These are phyloP conservation scores for Globisporangium cederbergense DNA, from an alignment of 352 stramenopile species.

Conservation along the genomic window DNA sequence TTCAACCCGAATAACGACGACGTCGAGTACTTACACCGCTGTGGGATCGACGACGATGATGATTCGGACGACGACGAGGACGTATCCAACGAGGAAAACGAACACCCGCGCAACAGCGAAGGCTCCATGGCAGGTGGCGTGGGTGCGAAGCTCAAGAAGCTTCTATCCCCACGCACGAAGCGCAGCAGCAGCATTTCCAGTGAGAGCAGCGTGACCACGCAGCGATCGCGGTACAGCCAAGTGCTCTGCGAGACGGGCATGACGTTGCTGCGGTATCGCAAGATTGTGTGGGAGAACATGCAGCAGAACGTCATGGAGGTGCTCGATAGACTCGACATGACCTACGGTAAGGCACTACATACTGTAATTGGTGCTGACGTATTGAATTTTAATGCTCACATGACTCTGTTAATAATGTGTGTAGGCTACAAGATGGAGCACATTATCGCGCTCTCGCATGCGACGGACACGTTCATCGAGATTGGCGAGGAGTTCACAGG, in stretches of 20 bases:
- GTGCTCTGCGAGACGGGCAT: constrained; percentile 78
- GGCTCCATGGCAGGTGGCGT: constrained; percentile 12
- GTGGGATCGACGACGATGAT: constrained; percentile 76
- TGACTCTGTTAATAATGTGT: background rate
- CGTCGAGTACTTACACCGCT: constrained; percentile 70
- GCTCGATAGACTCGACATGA: constrained; percentile 66
- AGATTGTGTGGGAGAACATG: constrained; percentile 87
- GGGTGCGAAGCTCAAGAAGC: constrained; percentile 18
- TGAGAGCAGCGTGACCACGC: constrained; percentile 16
- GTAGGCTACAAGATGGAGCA: constrained; percentile 87
- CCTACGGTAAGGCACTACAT: constrained; percentile 42
- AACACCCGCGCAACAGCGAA: constrained; percentile 12
- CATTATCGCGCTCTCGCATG: constrained; percentile 76
- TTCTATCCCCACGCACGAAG: constrained; percentile 27
- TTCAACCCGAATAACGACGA: constrained; percentile 81
- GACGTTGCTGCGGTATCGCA: constrained; percentile 72
- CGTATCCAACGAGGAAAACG: constrained; percentile 32
- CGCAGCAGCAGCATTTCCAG: constrained; percentile 32
- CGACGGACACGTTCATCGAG: constrained; percentile 71
- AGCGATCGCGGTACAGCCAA: constrained; percentile 53
- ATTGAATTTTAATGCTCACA: background rate
- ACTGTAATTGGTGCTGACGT: background rate
- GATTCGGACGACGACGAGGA: constrained; percentile 70
- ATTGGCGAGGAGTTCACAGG: constrained; percentile 86
- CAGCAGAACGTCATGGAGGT: constrained; percentile 75